phyloP scores from a whole-genome alignment of 2,329 filamentous ascomycete species.

The Piedraia hortae region DNA sequence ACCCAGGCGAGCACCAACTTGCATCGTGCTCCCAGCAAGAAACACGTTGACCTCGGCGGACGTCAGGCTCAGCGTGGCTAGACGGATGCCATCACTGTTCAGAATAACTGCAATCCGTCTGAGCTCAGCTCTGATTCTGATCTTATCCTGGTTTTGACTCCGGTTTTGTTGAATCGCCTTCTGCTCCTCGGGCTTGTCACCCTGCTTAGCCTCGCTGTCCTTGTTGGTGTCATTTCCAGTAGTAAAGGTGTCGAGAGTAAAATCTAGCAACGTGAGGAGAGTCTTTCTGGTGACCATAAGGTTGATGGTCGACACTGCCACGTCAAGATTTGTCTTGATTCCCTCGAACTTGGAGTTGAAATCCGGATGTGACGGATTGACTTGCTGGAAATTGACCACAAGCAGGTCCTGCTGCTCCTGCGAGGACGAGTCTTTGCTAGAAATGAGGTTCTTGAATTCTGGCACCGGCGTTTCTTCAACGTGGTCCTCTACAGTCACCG shows the following conservation, averaged over 20 bases:
- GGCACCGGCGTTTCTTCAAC: constrained; percentile 61
- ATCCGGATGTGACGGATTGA: constrained; percentile 76
- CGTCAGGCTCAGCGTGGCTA: constrained; percentile 78
- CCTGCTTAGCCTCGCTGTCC: constrained; percentile 4
- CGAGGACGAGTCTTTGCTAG: constrained; percentile 46
- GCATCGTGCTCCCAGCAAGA: constrained; percentile 61
- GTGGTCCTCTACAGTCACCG: constrained; percentile 76
- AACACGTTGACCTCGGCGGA: constrained; percentile 82
- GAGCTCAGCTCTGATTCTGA: constrained; percentile 76
- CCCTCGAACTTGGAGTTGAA: constrained; percentile 80
- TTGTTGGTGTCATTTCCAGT: constrained; percentile 2
- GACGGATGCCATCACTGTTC: constrained; percentile 87
- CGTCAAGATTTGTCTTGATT: constrained; percentile 76
- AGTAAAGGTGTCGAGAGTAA: constrained; percentile 77
- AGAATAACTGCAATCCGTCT: constrained; percentile 84
- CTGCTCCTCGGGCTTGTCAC: constrained; percentile 10
- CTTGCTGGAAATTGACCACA: constrained; percentile 64
- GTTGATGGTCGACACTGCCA: constrained; percentile 84
- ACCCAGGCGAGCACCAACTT: constrained; percentile 61
- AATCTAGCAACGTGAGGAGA: constrained; percentile 73
- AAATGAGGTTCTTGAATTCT: constrained; percentile 95
- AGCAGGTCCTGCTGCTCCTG: constrained; percentile 59
- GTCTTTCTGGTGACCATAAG: constrained; percentile 83
- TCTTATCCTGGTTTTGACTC: constrained; percentile 31
- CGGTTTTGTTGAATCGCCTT: constrained; percentile 11